Evolutionary conservation across 441 rosid species (phyloP).

Genomic region (Raphanus hybrid): DNA sequence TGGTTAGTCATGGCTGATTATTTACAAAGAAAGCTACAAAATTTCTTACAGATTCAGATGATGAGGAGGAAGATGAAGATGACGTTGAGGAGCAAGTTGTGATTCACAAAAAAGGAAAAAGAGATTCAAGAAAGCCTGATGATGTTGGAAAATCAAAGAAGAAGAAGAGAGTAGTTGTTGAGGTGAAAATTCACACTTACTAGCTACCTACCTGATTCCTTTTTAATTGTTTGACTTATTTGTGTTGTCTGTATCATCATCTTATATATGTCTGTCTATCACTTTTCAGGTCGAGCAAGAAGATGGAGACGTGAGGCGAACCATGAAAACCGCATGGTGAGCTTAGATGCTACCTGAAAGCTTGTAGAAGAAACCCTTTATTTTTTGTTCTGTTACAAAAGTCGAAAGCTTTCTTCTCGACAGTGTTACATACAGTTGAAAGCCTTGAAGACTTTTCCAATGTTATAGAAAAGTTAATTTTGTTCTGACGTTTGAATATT

Average conservation of each 20-base stretch:
- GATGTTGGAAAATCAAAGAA: constrained; percentile 49
- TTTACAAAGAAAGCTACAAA: not conserved
- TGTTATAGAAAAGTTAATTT: not conserved
- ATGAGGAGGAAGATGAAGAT: constrained; percentile 35
- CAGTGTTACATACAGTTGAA: not conserved
- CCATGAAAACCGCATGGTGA: not conserved
- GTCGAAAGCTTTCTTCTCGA: not conserved
- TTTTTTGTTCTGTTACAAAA: constrained; percentile 1
- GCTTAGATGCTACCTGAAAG: not conserved
- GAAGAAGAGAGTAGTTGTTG: constrained; percentile 56
- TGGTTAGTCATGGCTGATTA: not conserved
- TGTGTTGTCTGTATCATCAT: not conserved
- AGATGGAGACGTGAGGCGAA: constrained; percentile 49
- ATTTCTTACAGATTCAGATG: constrained; percentile 31
- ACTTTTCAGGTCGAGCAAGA: constrained; percentile 59
- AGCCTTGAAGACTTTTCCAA: too few relatives aligned
- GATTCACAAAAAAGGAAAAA: constrained; percentile 48
- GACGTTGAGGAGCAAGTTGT: constrained; percentile 47
- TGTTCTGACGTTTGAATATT: not conserved
- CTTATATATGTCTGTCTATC: not conserved
- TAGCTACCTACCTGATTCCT: too few relatives aligned
- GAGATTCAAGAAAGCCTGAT: constrained; percentile 45
- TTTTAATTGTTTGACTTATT: not conserved
- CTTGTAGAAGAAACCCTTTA: not conserved
- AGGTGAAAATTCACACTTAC: too few relatives aligned